Evolutionary conservation across 768 basidiomycete species (phyloP).

Genomic region (Mycena albidolilacea): DNA sequence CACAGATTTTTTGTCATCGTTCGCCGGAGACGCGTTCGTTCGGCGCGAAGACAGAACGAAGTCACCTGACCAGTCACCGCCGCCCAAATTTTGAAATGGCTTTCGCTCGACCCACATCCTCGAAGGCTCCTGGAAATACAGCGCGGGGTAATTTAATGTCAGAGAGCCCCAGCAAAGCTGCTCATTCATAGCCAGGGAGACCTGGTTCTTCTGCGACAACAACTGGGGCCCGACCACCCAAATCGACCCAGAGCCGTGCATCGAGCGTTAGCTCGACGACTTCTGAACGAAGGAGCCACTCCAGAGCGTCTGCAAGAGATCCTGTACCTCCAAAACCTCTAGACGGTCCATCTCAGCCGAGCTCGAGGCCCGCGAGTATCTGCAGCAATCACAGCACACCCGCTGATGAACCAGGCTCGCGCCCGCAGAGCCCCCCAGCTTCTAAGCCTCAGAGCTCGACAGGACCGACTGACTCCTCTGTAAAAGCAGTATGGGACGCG

Average conservation of each 20-base stretch:
- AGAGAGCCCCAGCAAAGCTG: constrained; percentile 1
- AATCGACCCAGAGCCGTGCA: constrained; percentile 18
- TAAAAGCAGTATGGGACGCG: constrained; percentile 19
- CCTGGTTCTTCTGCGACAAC: constrained; percentile 11
- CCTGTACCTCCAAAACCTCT: background rate
- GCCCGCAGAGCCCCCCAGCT: background rate
- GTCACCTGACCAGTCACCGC: background rate
- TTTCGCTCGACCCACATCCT: constrained; percentile 25
- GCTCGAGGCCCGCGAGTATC: constrained; percentile 22
- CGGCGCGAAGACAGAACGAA: background rate
- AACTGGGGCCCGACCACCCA: background rate
- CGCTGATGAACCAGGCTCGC: background rate
- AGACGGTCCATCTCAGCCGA: background rate
- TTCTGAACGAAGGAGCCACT: constrained; percentile 11
- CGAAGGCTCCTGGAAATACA: constrained; percentile 18
- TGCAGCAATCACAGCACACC: constrained; percentile 11
- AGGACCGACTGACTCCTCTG: background rate
- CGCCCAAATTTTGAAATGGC: constrained; percentile 24
- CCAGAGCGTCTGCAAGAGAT: constrained; percentile 3
- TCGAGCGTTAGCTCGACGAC: constrained; percentile 33
- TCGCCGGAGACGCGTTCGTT: constrained; percentile 17
- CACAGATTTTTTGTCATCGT: background rate
- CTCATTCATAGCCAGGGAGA: constrained; percentile 27
- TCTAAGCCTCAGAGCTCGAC: background rate
- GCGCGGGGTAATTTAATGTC: constrained; percentile 24